Evolutionary conservation across 2,329 filamentous ascomycete species (phyloP).

Genomic region (Monosporascus sp.): DNA sequence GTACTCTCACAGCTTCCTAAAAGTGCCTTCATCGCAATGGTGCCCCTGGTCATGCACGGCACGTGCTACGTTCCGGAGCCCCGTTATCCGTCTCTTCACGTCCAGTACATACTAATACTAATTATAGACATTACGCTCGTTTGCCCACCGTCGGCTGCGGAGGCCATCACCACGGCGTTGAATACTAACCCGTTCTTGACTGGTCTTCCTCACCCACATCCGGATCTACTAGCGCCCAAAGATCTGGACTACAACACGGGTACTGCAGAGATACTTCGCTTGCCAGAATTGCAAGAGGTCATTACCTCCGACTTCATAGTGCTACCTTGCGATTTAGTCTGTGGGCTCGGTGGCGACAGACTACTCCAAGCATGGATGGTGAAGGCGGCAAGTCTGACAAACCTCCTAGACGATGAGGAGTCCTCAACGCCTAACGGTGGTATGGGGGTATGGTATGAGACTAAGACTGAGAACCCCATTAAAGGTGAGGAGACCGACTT

Average conservation of each 20-base stretch:
- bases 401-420: slow-evolving; percentile 45
- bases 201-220: slow-evolving; percentile 64
- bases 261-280: slow-evolving; percentile 80
- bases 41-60: not conserved
- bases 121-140: slow-evolving; percentile 56
- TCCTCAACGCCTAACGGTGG: slow-evolving; percentile 61
- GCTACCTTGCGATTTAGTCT: slow-evolving; percentile 88
- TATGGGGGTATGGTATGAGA: slow-evolving; percentile 87
- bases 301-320: slow-evolving; percentile 85
- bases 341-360: slow-evolving; percentile 77
- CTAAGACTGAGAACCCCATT: slow-evolving; percentile 65
- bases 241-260: slow-evolving; percentile 78
- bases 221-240: slow-evolving; percentile 70
- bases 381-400: slow-evolving; percentile 64
- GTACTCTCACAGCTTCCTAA: not conserved
- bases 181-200: slow-evolving; percentile 76
- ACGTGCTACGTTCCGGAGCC: not conserved
- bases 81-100: not conserved
- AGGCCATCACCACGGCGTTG: slow-evolving; percentile 63
- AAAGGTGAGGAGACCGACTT: slow-evolving; percentile 95
- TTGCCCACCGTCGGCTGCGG: slow-evolving; percentile 58
- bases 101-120: slow-evolving; percentile 16
- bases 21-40: not conserved
- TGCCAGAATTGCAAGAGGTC: slow-evolving; percentile 73
- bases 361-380: slow-evolving; percentile 92